These are phyloP conservation scores for Trichoderma sp. DNA, from an alignment of 2,329 filamentous ascomycete genomes.

Conservation along the genomic window DNA sequence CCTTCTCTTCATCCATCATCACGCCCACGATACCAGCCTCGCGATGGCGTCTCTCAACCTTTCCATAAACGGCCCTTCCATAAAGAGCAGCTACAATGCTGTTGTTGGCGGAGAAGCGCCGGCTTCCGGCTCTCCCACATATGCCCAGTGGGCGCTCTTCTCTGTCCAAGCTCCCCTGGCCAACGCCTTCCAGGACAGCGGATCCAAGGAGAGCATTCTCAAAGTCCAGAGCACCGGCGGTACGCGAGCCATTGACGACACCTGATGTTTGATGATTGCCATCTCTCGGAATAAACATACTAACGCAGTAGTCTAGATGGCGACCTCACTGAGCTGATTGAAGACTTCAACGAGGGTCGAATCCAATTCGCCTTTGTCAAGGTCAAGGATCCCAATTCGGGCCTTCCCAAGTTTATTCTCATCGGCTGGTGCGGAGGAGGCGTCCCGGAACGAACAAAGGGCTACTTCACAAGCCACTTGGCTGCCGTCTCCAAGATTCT, in stretches of 20 bases:
- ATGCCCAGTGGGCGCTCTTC: conserved; percentile 92
- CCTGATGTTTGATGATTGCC: neutral
- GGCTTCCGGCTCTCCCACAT: conserved; percentile 72
- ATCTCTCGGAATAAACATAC: conserved; percentile 14
- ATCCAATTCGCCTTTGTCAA: conserved; percentile 97
- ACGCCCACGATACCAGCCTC: conserved; percentile 28
- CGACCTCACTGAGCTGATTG: conserved; percentile 84
- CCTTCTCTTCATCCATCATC: conserved; percentile 32
- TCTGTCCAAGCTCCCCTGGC: conserved; percentile 88
- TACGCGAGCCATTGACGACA: conserved; percentile 44
- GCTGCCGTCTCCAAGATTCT: conserved; percentile 88
- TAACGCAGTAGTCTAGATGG: conserved; percentile 65
- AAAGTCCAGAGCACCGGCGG: conserved; percentile 93
- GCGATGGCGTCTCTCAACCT: conserved; percentile 80
- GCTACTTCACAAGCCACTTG: conserved; percentile 95
- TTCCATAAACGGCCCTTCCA: conserved; percentile 78
- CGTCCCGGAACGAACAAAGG: conserved; percentile 97
- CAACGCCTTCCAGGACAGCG: conserved; percentile 88
- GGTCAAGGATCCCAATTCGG: conserved; percentile 91
- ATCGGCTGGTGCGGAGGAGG: conserved; percentile 98
- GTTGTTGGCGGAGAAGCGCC: conserved; percentile 58
- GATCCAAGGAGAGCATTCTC: conserved; percentile 87
- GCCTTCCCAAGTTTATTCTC: conserved; percentile 86
- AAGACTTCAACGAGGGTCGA: conserved; percentile 95
- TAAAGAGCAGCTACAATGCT: conserved; percentile 76